phyloP scores from a whole-genome alignment of 192 early-diverging fungal genomes.

The Backusella australiensis region DNA sequence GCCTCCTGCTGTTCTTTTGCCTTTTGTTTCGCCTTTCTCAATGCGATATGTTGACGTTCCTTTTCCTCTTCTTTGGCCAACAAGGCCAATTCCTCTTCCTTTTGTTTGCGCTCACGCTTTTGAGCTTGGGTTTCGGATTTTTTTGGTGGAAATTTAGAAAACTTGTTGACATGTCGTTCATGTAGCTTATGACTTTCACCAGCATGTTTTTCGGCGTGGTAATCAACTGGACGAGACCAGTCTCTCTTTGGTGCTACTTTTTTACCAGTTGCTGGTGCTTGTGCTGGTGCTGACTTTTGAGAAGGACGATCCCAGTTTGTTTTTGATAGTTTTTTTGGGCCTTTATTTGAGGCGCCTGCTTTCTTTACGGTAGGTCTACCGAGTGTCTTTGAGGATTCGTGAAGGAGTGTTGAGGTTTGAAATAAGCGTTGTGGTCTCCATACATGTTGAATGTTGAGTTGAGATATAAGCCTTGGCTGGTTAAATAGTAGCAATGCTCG shows the following conservation, averaged over 20 bases:
- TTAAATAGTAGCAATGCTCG: constrained; percentile 7
- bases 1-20: constrained; percentile 21
- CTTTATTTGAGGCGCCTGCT: not conserved
- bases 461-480: not conserved
- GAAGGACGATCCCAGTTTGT: not conserved
- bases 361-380: not conserved
- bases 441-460: not conserved
- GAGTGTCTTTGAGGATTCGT: not conserved
- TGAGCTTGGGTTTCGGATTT: constrained; percentile 18
- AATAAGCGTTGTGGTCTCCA: not conserved
- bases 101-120: constrained; percentile 22
- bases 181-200: constrained; percentile 18
- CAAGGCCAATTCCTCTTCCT: constrained; percentile 22
- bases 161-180: constrained; percentile 32
- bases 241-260: constrained; percentile 13
- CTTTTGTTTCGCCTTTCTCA: constrained; percentile 17
- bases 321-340: not conserved
- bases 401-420: not conserved
- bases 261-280: not conserved
- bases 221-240: constrained; percentile 24
- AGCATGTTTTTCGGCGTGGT: constrained; percentile 31
- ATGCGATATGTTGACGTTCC: not conserved
- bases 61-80: constrained; percentile 15
- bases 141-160: constrained; percentile 14
- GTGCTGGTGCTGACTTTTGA: not conserved